These are phyloP conservation scores for Talaromyces proteolyticus DNA, from an alignment of 495 filamentous ascomycete genomes.

Conservation along the genomic window DNA sequence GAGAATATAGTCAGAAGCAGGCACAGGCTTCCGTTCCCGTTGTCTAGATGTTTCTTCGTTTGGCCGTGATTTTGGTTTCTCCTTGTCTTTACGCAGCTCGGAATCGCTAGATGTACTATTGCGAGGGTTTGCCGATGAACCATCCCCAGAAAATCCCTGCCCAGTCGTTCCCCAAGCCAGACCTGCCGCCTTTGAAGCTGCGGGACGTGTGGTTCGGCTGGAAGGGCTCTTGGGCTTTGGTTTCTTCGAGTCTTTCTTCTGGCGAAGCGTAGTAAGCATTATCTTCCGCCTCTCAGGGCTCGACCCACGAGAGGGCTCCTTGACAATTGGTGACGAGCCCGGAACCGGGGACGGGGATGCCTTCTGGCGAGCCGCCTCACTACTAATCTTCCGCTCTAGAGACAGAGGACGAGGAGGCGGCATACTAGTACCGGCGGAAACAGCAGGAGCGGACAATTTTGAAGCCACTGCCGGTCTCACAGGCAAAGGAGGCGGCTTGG, in stretches of 20 bases:
- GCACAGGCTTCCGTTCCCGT: background rate
- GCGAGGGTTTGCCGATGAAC: background rate
- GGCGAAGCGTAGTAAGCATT: constrained; percentile 80
- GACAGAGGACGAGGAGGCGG: background rate
- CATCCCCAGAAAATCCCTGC: background rate
- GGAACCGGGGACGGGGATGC: background rate
- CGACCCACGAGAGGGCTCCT: constrained; percentile 53
- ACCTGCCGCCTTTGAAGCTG: constrained; percentile 80
- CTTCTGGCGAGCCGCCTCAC: background rate
- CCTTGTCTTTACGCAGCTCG: constrained; percentile 1
- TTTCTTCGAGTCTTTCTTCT: constrained; percentile 53
- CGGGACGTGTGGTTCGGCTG: constrained; percentile 34
- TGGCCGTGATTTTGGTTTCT: background rate
- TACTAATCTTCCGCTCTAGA: background rate
- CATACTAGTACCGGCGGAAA: background rate
- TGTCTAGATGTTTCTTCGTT: background rate
- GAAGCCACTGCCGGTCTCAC: constrained; percentile 40
- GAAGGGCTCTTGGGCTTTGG: constrained; percentile 26
- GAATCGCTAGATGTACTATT: constrained; percentile 4
- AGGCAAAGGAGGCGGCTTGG: constrained; percentile 62
- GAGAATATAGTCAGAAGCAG: constrained; percentile 3
- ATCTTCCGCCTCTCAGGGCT: constrained; percentile 77
- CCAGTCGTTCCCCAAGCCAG: constrained; percentile 64
- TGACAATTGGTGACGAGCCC: constrained; percentile 15
- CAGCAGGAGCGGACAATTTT: background rate